Evolutionary conservation across 202 grass and related monocot genomes (phyloP), one percentile per base, ranked within the genome.

Genomic region (Tripidium arundinaceum): DNA sequence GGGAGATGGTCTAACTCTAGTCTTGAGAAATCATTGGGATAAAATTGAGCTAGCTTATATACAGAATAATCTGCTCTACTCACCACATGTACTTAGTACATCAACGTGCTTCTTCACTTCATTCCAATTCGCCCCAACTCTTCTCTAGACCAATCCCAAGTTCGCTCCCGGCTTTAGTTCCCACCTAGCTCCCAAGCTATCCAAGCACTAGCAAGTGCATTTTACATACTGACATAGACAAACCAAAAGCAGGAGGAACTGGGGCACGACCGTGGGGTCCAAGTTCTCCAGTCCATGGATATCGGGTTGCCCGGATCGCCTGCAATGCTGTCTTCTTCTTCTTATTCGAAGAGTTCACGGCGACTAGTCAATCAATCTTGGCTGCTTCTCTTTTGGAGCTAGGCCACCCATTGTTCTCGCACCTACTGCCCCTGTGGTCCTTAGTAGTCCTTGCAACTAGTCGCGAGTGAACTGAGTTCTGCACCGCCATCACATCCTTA

Each of bases 401-500:
- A 13, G 78, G 84, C 79, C 81, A 70, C 15, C 91, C 89, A 62
- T 97, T 89, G 6, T 88, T 42, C 27, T 87, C 26, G 52, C 64
- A 62, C 24, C 74, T 76, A 2, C 10, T 27, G 46, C 66, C 47
- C 11, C 5, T 8, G 46, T 19, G 78, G 33, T 12, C 37, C 76
- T 87, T 83, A 6, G 65, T 83, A 6, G 74, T 81, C 71, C 86
- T 90, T 59, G 86, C 60, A 8, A 79, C 59, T 41, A 93, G 78
- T 76, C 80, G 85, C 36, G 50, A 75, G 46, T 68, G 84, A 77
- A 98, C 92, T 12, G 34, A 82, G 29, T 78, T 80, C 57, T 94
- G 87, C 71, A 94, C 42, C 1, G 81, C 87, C 76, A 87, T 67
- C 39, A 85, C 75, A 74, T 98, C 94, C 45, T 71, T 62, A 28